Evolutionary conservation across 2,329 filamentous ascomycete genomes (phyloP).

Genomic region (Colletotrichum spaethianum): DNA sequence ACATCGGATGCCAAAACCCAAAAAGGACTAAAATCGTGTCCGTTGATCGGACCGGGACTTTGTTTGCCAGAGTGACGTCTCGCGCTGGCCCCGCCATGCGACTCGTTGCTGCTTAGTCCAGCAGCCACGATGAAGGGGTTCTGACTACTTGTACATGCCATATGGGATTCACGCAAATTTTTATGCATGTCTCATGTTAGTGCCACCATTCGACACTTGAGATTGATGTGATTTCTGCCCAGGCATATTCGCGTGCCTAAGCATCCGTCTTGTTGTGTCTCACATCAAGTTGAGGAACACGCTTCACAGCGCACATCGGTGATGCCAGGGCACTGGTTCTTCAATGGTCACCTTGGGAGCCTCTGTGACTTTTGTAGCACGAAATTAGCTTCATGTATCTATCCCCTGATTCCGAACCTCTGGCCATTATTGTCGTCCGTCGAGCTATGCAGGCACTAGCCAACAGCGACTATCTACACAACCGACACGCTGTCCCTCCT

Average conservation of each 20-base stretch:
- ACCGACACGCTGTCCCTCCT: conserved; percentile 16
- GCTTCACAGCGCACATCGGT: neutral
- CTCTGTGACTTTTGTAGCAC: conserved; percentile 1
- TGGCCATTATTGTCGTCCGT: conserved; percentile 30
- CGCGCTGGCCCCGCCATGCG: neutral
- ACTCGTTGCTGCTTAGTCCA: neutral
- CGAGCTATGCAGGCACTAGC: conserved; percentile 38
- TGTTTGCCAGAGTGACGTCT: conserved; percentile 9
- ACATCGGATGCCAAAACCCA: conserved; percentile 3
- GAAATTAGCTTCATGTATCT: conserved; percentile 12
- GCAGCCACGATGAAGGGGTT: neutral
- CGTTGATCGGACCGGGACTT: neutral
- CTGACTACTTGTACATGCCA: neutral
- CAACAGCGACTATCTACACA: conserved; percentile 37
- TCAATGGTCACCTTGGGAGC: neutral
- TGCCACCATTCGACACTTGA: neutral
- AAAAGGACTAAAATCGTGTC: neutral
- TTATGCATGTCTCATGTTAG: conserved; percentile 17
- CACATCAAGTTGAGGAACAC: neutral
- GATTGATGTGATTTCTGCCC: neutral
- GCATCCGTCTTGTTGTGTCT: conserved; percentile 9
- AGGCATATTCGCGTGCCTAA: neutral
- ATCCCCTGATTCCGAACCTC: conserved; percentile 24
- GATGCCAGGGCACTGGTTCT: neutral
- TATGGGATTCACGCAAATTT: neutral